These are phyloP conservation scores for Pisolithus marmoratus DNA, from an alignment of 768 basidiomycete species.

Conservation along the genomic window DNA sequence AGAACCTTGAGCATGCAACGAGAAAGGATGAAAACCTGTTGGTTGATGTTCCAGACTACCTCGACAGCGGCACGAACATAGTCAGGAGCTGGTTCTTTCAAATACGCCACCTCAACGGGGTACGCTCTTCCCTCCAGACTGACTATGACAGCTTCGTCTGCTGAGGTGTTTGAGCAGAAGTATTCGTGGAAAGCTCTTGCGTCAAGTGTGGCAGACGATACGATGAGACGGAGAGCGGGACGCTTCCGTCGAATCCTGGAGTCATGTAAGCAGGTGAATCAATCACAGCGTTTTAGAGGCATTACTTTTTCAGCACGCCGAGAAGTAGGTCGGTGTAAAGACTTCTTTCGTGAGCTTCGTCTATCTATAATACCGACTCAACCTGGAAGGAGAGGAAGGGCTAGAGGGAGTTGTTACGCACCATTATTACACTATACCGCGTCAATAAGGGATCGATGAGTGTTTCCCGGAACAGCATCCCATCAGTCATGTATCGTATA, in stretches of 20 bases:
- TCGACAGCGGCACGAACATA: constrained; percentile 81
- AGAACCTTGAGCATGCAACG: background rate
- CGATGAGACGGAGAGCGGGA: constrained; percentile 81
- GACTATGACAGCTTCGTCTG: constrained; percentile 74
- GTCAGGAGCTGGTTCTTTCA: constrained; percentile 70
- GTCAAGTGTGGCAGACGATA: constrained; percentile 96
- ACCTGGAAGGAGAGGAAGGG: background rate
- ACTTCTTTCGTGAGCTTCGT: constrained; percentile 96
- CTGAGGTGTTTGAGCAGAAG: constrained; percentile 62
- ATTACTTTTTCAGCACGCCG: constrained; percentile 87
- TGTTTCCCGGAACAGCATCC: constrained; percentile 94
- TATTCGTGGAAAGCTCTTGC: constrained; percentile 85
- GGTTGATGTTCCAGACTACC: constrained; percentile 75
- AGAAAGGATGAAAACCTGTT: constrained; percentile 47
- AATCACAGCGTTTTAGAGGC: background rate
- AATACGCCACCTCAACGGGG: constrained; percentile 90
- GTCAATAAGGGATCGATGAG: constrained; percentile 88
- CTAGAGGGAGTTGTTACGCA: constrained; percentile 25
- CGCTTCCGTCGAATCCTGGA: constrained; percentile 86
- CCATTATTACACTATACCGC: constrained; percentile 95
- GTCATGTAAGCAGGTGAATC: background rate
- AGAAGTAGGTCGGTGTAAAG: constrained; percentile 93
- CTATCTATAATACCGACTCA: constrained; percentile 53
- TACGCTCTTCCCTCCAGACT: constrained; percentile 92
- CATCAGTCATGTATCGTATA: constrained; percentile 96